Evolutionary conservation across 495 filamentous ascomycete genomes (phyloP), one percentile per base, ranked within the genome.

Genomic region (Zalerion maritima): DNA sequence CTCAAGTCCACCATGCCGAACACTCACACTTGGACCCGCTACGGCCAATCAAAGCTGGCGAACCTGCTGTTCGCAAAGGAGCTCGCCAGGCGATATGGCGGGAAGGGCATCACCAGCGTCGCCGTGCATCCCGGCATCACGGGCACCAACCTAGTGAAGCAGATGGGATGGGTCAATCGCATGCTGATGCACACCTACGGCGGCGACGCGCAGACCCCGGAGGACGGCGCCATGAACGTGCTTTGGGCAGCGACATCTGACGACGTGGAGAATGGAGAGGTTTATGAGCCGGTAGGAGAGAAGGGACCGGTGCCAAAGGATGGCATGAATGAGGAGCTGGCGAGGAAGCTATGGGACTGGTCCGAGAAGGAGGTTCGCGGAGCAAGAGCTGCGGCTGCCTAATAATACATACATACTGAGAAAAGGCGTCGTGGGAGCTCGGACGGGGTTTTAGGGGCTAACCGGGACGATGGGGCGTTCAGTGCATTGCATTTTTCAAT

Each of bases 101-200:
- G n/a, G n/a, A 71, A 70, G 2, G 50, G 55, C 17, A 64, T 82
- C 32, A 60, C 57, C 2, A 58, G 62, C 6, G 59, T 75, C 0
- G 51, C 72, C 0, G 54, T 81, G 1, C 76, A 84, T 35, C 78
- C 81, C 0, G 80, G 79, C 8, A 46, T 73, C 1, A 61, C 75
- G 13, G 34, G 49, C 2, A 79, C 71, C 8, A 60, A 66, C 6
- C 42, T 81, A 3, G 64, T 64, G 26, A 32, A 42, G 8, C 42
- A 52, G 15, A 38, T 57, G 13, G 40, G 42, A 19, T 25, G 43
- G 1, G 34, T 38, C 3, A 53, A 48, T 23, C 28, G 32, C 4
- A 15, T 54, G 5, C 20, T 60, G 14, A 38, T 48, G n/a, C 41
- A 49, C 9, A 20, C 37, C 9, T 0, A 61, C 5, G 40, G 44